These are phyloP conservation scores for Cornus kousa DNA, from an alignment of 148 eudicot genomes.

Conservation along the genomic window DNA sequence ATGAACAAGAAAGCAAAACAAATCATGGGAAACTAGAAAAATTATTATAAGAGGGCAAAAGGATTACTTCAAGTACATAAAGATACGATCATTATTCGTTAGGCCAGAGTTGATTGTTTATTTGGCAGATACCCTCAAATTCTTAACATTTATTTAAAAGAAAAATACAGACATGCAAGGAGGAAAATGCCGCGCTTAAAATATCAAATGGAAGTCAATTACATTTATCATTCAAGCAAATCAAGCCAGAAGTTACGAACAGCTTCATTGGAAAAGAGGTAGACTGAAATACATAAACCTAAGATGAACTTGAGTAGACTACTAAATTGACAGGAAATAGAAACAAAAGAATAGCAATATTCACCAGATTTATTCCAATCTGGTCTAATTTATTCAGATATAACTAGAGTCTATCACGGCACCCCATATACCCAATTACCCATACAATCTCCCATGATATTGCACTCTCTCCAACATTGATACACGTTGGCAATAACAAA, in stretches of 20 bases:
- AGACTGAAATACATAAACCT: background rate
- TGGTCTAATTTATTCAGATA: no score
- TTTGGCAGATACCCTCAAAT: background rate
- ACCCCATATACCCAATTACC: background rate
- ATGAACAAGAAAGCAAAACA: background rate
- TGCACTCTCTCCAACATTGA: background rate
- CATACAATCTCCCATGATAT: background rate
- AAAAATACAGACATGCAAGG: background rate
- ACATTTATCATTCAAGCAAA: background rate
- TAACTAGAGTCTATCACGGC: background rate
- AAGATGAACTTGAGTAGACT: background rate
- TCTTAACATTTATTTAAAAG: background rate
- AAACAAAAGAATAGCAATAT: background rate
- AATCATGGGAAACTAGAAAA: background rate
- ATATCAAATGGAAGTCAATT: background rate
- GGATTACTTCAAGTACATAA: background rate
- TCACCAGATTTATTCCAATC: background rate
- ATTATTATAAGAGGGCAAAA: background rate
- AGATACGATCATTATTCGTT: background rate
- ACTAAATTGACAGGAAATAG: background rate
- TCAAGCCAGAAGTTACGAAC: background rate
- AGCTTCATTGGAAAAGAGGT: background rate
- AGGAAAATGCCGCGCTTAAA: background rate
- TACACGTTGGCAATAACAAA: background rate
- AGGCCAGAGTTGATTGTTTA: background rate